Evolutionary conservation across 768 basidiomycete genomes (phyloP).

Genomic region (Dacryopinax spathularia): DNA sequence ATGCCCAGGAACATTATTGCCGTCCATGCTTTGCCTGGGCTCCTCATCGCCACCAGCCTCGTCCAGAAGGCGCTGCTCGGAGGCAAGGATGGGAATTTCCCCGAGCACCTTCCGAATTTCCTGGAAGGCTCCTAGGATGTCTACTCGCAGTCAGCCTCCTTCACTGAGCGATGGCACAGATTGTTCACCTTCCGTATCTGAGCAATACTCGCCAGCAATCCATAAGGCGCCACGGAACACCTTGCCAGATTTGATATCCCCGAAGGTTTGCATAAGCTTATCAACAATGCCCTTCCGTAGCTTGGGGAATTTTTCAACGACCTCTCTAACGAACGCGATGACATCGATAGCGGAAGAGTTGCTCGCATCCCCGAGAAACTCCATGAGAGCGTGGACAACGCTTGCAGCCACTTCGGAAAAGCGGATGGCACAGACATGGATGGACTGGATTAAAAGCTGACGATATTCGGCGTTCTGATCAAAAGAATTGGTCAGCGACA

Average conservation of each 20-base stretch:
- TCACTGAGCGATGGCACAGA: slow-evolving; percentile 11
- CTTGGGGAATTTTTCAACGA: slow-evolving; percentile 91
- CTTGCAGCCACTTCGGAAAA: slow-evolving; percentile 94
- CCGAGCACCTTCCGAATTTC: slow-evolving; percentile 78
- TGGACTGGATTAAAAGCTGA: slow-evolving; percentile 90
- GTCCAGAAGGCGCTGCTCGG: slow-evolving; percentile 68
- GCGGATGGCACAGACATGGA: slow-evolving; percentile 89
- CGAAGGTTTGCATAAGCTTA: slow-evolving; percentile 65
- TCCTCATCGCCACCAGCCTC: slow-evolving; percentile 47
- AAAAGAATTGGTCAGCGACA: neutral
- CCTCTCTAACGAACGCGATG: slow-evolving; percentile 81
- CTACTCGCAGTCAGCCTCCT: too few relatives aligned
- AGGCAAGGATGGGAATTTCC: slow-evolving; percentile 92
- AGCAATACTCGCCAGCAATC: slow-evolving; percentile 94
- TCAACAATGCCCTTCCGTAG: slow-evolving; percentile 70
- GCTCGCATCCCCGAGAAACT: slow-evolving; percentile 87
- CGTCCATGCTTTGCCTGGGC: slow-evolving; percentile 16
- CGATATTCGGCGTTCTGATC: slow-evolving; percentile 80
- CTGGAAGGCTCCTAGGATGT: slow-evolving; percentile 57
- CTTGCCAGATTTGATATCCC: slow-evolving; percentile 88
- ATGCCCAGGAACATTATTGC: slow-evolving; percentile 32
- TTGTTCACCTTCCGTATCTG: slow-evolving; percentile 34
- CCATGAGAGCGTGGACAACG: slow-evolving; percentile 86
- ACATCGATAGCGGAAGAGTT: slow-evolving; percentile 93
- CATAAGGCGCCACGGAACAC: slow-evolving; percentile 92